phyloP scores from a whole-genome alignment of 2,329 filamentous ascomycete genomes.

The Aquanectria penicillioides region DNA sequence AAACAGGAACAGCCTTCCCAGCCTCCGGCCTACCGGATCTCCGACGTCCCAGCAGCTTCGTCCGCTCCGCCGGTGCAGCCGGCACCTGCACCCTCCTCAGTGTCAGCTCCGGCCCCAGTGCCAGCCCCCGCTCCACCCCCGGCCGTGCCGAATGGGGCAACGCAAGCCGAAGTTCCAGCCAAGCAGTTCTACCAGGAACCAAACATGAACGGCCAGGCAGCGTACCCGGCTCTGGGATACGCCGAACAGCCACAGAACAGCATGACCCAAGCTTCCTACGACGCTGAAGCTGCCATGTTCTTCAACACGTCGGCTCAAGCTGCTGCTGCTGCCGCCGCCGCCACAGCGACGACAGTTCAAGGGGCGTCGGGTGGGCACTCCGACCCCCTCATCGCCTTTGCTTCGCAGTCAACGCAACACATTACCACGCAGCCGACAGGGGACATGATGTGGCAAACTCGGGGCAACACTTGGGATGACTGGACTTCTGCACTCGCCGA shows the following conservation, averaged over 20 bases:
- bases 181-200: conserved; percentile 45
- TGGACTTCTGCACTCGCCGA: conserved; percentile 64
- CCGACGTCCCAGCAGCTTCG: conserved; percentile 23
- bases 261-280: conserved; percentile 39
- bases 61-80: neutral
- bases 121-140: neutral
- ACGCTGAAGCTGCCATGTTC: conserved; percentile 41
- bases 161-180: conserved; percentile 31
- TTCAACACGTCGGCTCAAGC: conserved; percentile 41
- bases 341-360: conserved; percentile 35
- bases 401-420: conserved; percentile 51
- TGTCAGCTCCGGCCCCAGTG: conserved; percentile 4
- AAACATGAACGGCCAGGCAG: conserved; percentile 38
- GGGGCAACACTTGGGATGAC: conserved; percentile 62
- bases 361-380: conserved; percentile 38
- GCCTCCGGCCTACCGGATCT: conserved; percentile 36
- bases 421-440: conserved; percentile 37
- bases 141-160: conserved; percentile 19
- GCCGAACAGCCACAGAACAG: conserved; percentile 38
- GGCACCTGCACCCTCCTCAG: neutral
- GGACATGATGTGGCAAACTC: conserved; percentile 47
- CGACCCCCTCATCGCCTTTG: conserved; percentile 53
- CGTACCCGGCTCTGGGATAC: conserved; percentile 47
- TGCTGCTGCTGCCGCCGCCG: conserved; percentile 26
- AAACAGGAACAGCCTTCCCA: conserved; percentile 48